Conservation (phyloP, 1,284 basidiomycete genomes). For the Prillingera fragicola region DNA sequence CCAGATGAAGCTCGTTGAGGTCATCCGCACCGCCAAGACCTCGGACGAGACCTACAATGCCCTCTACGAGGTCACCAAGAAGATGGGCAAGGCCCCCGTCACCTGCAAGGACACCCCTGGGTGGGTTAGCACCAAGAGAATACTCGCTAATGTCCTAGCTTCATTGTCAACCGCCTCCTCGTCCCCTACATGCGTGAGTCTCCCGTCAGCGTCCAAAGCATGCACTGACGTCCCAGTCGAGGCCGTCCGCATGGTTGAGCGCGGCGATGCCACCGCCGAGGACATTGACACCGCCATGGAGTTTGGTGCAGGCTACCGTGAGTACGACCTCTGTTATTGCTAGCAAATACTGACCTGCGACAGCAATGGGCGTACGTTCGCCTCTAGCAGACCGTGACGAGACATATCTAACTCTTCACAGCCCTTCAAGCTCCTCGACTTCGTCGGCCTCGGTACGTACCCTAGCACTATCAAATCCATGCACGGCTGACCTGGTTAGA, state of each 20-base stretch:
- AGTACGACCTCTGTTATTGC: conserved; percentile 18
- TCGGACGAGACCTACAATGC: conserved; percentile 50
- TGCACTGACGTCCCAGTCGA: conserved; percentile 47
- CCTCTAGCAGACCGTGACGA: not conserved
- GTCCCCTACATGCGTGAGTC: conserved; percentile 52
- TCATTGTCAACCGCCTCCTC: conserved; percentile 54
- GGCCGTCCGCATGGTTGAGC: conserved; percentile 55
- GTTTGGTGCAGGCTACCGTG: conserved; percentile 54
- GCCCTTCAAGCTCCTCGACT: conserved; percentile 56
- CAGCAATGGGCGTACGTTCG: conserved; percentile 47
- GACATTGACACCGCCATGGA: conserved; percentile 59
- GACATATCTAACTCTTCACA: conserved; percentile 23
- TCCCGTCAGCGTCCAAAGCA: not conserved
- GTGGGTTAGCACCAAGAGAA: conserved; percentile 37
- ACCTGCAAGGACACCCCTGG: conserved; percentile 55
- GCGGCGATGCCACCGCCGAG: conserved; percentile 55
- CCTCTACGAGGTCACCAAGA: conserved; percentile 51
- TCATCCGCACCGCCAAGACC: conserved; percentile 53
- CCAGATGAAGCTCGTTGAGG: conserved; percentile 58
- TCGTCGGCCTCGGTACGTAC: conserved; percentile 52
- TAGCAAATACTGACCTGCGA: conserved; percentile 1
- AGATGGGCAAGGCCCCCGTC: conserved; percentile 55
- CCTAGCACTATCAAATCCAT: too few species aligned
- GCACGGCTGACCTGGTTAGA: too few species aligned
- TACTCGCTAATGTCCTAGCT: conserved; percentile 30